Conservation (phyloP, 176 grass and related monocot species). For the Calamus simplicifolius region DNA sequence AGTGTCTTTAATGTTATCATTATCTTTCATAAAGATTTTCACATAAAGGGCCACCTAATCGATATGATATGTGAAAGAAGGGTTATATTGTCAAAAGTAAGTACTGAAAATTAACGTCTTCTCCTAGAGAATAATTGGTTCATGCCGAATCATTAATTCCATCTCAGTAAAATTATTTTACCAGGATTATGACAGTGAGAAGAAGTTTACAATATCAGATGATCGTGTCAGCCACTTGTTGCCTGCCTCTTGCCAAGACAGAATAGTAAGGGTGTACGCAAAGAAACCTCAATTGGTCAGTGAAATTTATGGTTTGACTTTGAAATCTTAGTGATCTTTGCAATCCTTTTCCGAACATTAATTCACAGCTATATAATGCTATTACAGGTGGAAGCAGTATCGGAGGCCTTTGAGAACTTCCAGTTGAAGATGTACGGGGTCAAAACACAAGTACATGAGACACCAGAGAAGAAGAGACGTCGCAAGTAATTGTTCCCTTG, state of each 20-base stretch:
- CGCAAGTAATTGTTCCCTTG: conserved; percentile 10
- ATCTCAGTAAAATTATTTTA: conserved; percentile 9
- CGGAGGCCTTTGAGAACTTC: conserved; percentile 86
- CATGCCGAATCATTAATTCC: neutral
- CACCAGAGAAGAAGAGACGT: conserved; percentile 63
- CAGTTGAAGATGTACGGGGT: conserved; percentile 68
- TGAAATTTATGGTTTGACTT: neutral
- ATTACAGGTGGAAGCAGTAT: conserved; percentile 59
- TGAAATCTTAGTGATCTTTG: neutral
- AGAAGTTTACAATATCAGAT: conserved; percentile 79
- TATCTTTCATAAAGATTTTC: too few relatives aligned
- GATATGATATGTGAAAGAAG: too few relatives aligned
- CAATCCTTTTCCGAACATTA: neutral
- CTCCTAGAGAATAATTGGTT: too few relatives aligned
- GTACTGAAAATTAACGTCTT: too few relatives aligned
- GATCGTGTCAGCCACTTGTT: conserved; percentile 80
- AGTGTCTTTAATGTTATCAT: too few relatives aligned
- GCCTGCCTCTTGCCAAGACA: conserved; percentile 59
- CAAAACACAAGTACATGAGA: conserved; percentile 85
- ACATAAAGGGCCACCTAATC: too few relatives aligned
- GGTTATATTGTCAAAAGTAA: too few relatives aligned
- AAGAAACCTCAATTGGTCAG: conserved; percentile 75
- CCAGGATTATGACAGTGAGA: conserved; percentile 55
- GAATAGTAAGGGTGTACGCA: conserved; percentile 78
- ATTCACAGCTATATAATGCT: conserved; percentile 3